Percentiles rank a stretch among this genome's conserved stretches.
phyloP scores from a whole-genome alignment of 2,329 filamentous ascomycete species.

The Diaporthe sp. region DNA sequence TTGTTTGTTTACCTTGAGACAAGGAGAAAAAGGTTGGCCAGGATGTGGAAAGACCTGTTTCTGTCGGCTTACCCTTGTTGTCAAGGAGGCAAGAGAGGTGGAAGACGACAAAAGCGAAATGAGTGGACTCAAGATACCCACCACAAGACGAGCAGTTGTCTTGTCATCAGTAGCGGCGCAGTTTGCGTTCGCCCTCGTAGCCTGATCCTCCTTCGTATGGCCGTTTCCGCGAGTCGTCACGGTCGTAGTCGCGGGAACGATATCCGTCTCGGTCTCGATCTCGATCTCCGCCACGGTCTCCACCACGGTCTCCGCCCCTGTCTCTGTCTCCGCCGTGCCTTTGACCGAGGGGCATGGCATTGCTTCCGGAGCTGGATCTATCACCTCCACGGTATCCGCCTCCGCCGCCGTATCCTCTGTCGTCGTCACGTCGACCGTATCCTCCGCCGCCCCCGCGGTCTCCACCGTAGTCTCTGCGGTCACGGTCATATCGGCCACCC shows the following conservation, averaged over 20 bases:
- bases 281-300: slow-evolving; percentile 60
- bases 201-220: slow-evolving; percentile 79
- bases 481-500: slow-evolving; percentile 56
- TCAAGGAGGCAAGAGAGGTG: slow-evolving; percentile 42
- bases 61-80: slow-evolving; percentile 46
- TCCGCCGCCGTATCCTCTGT: slow-evolving; percentile 48
- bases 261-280: slow-evolving; percentile 65
- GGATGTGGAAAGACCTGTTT: slow-evolving; percentile 15
- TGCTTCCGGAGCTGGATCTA: slow-evolving; percentile 70
- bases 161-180: slow-evolving; percentile 71
- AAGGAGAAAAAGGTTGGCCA: not conserved
- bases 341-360: slow-evolving; percentile 38
- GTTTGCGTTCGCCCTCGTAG: slow-evolving; percentile 81
- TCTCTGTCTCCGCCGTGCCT: slow-evolving; percentile 57
- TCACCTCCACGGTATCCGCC: slow-evolving; percentile 57
- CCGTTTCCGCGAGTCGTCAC: slow-evolving; percentile 73
- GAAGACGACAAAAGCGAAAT: slow-evolving; percentile 42
- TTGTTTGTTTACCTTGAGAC: slow-evolving; percentile 32
- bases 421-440: slow-evolving; percentile 45
- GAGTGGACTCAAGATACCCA: slow-evolving; percentile 57
- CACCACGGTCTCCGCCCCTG: slow-evolving; percentile 56
- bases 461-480: slow-evolving; percentile 56
- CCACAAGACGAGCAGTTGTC: slow-evolving; percentile 54
- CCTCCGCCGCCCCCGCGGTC: slow-evolving; percentile 58
- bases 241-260: slow-evolving; percentile 60